Conservation (phyloP, 495 filamentous ascomycete genomes). For the Penicillium desertorum region DNA sequence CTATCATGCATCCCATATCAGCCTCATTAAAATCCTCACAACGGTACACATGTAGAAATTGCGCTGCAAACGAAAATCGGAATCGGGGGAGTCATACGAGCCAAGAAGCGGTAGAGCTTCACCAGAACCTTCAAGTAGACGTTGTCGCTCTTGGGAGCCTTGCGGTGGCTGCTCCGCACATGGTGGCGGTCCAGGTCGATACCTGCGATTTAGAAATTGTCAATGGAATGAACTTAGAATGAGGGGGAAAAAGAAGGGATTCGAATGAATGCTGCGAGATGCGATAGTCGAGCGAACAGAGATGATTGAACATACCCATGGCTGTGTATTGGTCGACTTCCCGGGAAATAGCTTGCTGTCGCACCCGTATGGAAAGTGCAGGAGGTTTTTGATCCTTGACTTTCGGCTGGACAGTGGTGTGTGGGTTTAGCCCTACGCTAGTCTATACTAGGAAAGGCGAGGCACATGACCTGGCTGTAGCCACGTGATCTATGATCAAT, state of each 20-base stretch:
- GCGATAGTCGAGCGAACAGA: background rate
- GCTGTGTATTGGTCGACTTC: conserved; percentile 47
- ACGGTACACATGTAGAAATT: conserved; percentile 8
- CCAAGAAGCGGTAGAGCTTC: conserved; percentile 98
- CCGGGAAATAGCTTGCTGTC: conserved; percentile 49
- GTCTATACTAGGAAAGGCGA: conserved; percentile 24
- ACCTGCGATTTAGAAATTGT: conserved; percentile 41
- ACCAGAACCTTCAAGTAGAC: conserved; percentile 95
- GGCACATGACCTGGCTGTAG: background rate
- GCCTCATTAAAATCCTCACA: conserved; percentile 15
- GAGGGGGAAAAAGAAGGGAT: background rate
- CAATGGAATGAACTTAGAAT: conserved; percentile 8
- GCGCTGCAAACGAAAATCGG: conserved; percentile 15
- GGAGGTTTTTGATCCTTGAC: conserved; percentile 46
- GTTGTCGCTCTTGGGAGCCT: conserved; percentile 97
- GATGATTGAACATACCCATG: conserved; percentile 45
- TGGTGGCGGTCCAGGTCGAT: conserved; percentile 77
- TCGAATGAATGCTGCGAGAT: background rate
- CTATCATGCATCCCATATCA: conserved; percentile 44
- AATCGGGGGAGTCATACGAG: conserved; percentile 64
- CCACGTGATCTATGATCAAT: background rate
- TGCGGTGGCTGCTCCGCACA: conserved; percentile 82
- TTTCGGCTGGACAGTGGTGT: conserved; percentile 48
- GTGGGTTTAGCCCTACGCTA: conserved; percentile 54
- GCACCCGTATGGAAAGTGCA: conserved; percentile 46